Conservation (phyloP, 2,329 filamentous ascomycete genomes). For the Aspergillus flavus region DNA sequence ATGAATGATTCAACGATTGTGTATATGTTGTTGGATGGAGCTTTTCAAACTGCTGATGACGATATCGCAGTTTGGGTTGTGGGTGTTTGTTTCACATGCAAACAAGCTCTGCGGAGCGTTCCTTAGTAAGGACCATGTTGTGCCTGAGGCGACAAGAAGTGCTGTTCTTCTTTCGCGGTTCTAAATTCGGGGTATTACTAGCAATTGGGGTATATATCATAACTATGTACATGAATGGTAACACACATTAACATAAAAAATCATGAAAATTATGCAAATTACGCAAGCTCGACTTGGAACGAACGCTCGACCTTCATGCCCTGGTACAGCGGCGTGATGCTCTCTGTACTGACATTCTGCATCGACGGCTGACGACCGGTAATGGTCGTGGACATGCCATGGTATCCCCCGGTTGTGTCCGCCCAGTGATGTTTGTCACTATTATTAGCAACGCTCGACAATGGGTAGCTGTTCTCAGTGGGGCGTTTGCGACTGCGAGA, state of each 20-base stretch:
- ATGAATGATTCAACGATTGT: not conserved
- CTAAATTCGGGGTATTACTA: not conserved
- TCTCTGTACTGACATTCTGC: slow-evolving; percentile 2
- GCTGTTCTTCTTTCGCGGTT: not conserved
- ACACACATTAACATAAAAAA: not conserved
- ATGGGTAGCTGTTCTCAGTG: not conserved
- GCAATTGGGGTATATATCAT: not conserved
- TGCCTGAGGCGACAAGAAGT: not conserved
- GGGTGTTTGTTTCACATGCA: not conserved
- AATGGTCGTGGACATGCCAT: not conserved
- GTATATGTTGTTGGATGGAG: not conserved
- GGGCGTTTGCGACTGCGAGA: not conserved
- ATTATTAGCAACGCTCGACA: not conserved
- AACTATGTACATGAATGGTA: slow-evolving; percentile 1
- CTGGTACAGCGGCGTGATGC: not conserved
- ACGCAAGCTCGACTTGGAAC: not conserved
- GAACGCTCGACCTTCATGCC: slow-evolving; percentile 3
- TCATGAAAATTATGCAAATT: not conserved
- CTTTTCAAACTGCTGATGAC: not conserved
- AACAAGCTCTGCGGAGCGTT: not conserved
- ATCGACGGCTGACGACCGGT: not conserved
- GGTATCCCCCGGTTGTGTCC: not conserved
- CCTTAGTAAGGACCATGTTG: too few species aligned
- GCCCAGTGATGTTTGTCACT: not conserved
- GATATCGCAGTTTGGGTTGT: not conserved